Conservation (phyloP, 2,329 filamentous ascomycete genomes). For the Karstenula rhodostoma region DNA sequence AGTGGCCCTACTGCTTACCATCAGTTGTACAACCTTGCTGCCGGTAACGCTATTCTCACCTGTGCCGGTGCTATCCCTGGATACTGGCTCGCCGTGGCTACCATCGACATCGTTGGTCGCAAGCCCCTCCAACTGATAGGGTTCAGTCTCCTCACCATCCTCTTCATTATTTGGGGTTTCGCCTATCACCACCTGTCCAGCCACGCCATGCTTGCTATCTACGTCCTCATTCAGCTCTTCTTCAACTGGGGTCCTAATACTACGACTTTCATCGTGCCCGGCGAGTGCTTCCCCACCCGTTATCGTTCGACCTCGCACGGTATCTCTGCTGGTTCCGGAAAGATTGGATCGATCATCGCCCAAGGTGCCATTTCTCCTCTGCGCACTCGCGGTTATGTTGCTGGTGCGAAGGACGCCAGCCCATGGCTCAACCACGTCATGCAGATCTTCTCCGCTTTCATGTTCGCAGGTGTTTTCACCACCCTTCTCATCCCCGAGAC, state of each 20-base stretch:
- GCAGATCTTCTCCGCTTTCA: slow-evolving; percentile 81
- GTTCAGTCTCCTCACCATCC: slow-evolving; percentile 43
- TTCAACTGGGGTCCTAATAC: slow-evolving; percentile 61
- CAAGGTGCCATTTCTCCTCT: slow-evolving; percentile 58
- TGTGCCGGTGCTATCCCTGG: slow-evolving; percentile 81
- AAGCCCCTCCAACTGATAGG: slow-evolving; percentile 46
- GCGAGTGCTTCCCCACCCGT: slow-evolving; percentile 60
- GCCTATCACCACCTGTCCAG: slow-evolving; percentile 46
- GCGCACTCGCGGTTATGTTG: slow-evolving; percentile 59
- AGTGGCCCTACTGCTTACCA: slow-evolving; percentile 72
- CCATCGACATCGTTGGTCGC: slow-evolving; percentile 74
- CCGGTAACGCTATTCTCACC: slow-evolving; percentile 81
- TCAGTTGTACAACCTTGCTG: slow-evolving; percentile 74
- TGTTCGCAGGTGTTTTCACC: slow-evolving; percentile 74
- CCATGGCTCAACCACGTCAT: slow-evolving; percentile 78
- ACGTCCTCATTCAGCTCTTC: slow-evolving; percentile 60
- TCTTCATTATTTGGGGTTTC: slow-evolving; percentile 49
- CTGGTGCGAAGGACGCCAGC: slow-evolving; percentile 46
- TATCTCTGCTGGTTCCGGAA: slow-evolving; percentile 58
- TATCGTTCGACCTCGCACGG: slow-evolving; percentile 60
- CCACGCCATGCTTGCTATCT: slow-evolving; percentile 55
- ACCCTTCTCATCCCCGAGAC: slow-evolving; percentile 79
- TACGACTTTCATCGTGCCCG: slow-evolving; percentile 61
- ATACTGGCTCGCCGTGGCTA: slow-evolving; percentile 68
- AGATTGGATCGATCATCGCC: slow-evolving; percentile 59